Evolutionary conservation across 2,329 filamentous ascomycete genomes (phyloP), one percentile per base, ranked within the genome.

Genomic region (Xylaria sp.): DNA sequence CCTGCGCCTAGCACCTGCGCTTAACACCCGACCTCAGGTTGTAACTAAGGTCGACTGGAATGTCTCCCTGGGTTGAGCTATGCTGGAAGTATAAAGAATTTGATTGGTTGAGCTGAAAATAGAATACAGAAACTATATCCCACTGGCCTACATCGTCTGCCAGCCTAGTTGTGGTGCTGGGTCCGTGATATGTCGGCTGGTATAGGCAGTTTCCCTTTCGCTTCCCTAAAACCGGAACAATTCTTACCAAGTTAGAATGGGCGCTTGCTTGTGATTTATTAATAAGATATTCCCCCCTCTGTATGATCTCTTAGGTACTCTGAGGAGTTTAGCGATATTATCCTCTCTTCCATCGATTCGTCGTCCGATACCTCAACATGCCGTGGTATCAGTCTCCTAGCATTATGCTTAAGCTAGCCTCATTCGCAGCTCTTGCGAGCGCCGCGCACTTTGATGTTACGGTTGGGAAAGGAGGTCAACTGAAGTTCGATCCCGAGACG

Each of bases 401-500:
- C 40, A 60, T 64, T 17, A 63, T 62, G 19, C 51, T 67, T 19
- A 62, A 56, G 47, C 67, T 67, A 52, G 62, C 57, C 41, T 65
- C 58, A 54, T 63, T 57, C n/a, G 22, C 60, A 37, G 51, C 57
- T 45, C 56, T 67, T 26, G 61, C 63, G 19, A 61, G 66, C 26
- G 69, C 67, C 8, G 57, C 64, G 9, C 56, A 68, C 42, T 66
- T 72, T 54, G 60, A 71, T 16, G 70, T 77, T 37, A 71, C 69
- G 4, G 74, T 76, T 17, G 71, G 74, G 37, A 70, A 72, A 62
- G 66, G 61, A 0, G 63, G 69, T 18, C 62, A 69, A 54, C 65
- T 76, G 22, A 66, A 64, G 49, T 78, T 77, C 58, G 66, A 67
- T 34, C 75, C 75, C 0, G 66, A 74, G 34, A 67, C 61, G 2